Conservation (phyloP, 768 basidiomycete species). For the Bullera alba region DNA sequence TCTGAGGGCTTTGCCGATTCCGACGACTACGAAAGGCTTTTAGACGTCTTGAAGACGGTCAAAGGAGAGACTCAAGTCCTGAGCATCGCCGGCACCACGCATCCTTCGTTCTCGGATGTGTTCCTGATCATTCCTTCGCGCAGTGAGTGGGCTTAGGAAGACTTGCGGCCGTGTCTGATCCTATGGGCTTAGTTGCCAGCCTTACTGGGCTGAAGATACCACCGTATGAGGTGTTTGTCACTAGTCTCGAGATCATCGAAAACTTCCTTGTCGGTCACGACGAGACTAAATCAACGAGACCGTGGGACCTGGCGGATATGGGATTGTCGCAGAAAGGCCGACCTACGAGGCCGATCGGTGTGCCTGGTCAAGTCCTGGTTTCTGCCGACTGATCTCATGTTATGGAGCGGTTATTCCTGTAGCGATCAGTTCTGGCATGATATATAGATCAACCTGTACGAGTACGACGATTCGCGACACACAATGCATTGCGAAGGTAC, state of each 20-base stretch:
- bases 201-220: constrained; percentile 1
- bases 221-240: constrained; percentile 3
- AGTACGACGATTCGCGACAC: no score
- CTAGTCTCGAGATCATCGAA: not conserved
- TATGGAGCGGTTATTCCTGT: not conserved
- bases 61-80: constrained; percentile 5
- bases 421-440: not conserved
- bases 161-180: not conserved
- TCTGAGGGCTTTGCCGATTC: constrained; percentile 9
- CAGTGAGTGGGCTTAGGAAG: not conserved
- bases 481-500: no score
- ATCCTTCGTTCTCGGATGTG: constrained; percentile 13
- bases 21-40: constrained; percentile 7
- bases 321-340: not conserved
- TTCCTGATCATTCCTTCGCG: constrained; percentile 9
- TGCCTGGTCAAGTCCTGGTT: not conserved
- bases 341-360: not conserved
- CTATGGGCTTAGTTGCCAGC: constrained; percentile 3
- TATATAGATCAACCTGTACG: not conserved
- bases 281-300: no score
- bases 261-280: not conserved
- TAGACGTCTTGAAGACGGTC: constrained; percentile 5
- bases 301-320: no score
- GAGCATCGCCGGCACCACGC: constrained; percentile 6
- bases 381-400: not conserved